phyloP scores from a whole-genome alignment of 192 early-diverging fungal species.

The Backusella tuberculispora region DNA sequence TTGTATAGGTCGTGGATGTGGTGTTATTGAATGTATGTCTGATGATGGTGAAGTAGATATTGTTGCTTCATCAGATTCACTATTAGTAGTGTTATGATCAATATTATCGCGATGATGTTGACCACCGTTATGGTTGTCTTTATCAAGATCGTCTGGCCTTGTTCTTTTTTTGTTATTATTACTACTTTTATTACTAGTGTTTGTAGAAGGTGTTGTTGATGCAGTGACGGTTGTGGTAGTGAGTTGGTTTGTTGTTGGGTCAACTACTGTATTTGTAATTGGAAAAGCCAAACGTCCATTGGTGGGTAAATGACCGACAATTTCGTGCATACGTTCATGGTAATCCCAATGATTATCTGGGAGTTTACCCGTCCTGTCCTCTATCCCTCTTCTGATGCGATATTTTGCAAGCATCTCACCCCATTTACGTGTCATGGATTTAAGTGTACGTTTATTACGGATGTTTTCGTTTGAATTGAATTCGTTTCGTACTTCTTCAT shows the following conservation, averaged over 20 bases:
- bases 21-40: neutral
- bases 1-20: neutral
- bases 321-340: slow-evolving; percentile 6
- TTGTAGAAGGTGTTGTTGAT: neutral
- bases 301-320: neutral
- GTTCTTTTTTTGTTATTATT: neutral
- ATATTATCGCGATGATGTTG: too few relatives aligned
- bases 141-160: neutral
- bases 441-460: neutral
- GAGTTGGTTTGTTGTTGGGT: neutral
- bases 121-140: neutral
- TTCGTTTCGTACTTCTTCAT: neutral
- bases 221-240: neutral
- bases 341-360: neutral
- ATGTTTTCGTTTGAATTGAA: neutral
- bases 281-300: neutral
- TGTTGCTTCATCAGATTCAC: neutral
- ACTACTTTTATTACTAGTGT: neutral
- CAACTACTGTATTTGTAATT: neutral
- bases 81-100: neutral
- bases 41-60: neutral
- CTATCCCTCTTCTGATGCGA: neutral
- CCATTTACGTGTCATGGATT: slow-evolving; percentile 4
- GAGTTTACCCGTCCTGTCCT: neutral
- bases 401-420: slow-evolving; percentile 9